A percentile compares a stretch with the other conserved stretches of the same genome.
phyloP scores from a whole-genome alignment of 2,329 filamentous ascomycete genomes.

The Epichloe glyceriae region DNA sequence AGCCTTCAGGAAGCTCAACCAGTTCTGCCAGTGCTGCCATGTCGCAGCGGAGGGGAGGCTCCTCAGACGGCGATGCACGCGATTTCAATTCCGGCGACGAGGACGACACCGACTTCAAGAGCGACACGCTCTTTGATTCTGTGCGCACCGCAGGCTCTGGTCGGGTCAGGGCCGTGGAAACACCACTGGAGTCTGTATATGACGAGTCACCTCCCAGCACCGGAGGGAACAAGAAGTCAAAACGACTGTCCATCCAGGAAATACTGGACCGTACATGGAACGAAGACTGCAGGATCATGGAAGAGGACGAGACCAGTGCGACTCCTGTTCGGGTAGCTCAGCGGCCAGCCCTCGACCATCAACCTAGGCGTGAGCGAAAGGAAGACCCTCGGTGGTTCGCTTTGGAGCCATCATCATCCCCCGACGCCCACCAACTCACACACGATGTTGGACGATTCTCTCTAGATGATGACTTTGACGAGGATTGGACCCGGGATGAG shows the following conservation, averaged over 20 bases:
- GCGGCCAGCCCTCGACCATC: conserved; percentile 12
- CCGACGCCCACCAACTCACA: conserved; percentile 5
- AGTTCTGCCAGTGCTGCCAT: conserved; percentile 26
- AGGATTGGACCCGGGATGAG: conserved; percentile 47
- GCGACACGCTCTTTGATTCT: conserved; percentile 67
- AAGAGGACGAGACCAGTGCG: conserved; percentile 45
- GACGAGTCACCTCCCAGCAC: conserved; percentile 60
- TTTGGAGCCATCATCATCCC: conserved; percentile 3
- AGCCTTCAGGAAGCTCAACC: conserved; percentile 29
- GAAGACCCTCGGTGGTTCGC: conserved; percentile 1
- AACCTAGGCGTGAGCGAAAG: neutral
- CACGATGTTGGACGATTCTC: conserved; percentile 38
- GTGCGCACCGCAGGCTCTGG: conserved; percentile 57
- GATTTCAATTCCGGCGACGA: conserved; percentile 58
- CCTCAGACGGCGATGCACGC: conserved; percentile 55
- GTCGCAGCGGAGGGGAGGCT: conserved; percentile 32
- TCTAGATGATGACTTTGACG: conserved; percentile 48
- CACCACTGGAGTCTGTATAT: conserved; percentile 67
- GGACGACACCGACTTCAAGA: conserved; percentile 66
- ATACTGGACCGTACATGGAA: conserved; percentile 44
- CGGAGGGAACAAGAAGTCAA: conserved; percentile 37
- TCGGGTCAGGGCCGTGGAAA: conserved; percentile 53
- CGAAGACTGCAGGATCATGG: conserved; percentile 42
- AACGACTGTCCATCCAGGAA: conserved; percentile 45
- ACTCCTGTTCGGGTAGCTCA: conserved; percentile 35